Conservation (phyloP, 108 stramenopile genomes). For the Nitzschia sp. region DNA sequence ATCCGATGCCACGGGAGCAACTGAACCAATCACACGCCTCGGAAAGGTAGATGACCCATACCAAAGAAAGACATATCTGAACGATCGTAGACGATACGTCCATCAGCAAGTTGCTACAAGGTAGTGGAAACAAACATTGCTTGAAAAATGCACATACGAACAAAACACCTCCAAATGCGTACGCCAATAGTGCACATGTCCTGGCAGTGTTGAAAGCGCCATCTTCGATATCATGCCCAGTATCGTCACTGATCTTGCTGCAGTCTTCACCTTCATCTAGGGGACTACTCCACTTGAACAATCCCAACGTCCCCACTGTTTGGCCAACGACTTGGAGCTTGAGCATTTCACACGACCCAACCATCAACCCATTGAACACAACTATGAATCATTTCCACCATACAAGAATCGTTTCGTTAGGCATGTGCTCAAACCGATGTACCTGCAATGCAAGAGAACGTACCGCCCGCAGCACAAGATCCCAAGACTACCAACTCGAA, state of each 20-base stretch:
- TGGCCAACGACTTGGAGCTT: not conserved
- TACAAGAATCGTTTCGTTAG: no score
- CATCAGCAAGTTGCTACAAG: constrained; percentile 22
- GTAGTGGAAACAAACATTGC: constrained; percentile 34
- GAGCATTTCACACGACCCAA: constrained; percentile 5
- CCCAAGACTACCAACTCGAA: constrained; percentile 23
- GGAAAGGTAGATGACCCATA: constrained; percentile 10
- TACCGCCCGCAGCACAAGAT: constrained; percentile 13
- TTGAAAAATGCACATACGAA: constrained; percentile 32
- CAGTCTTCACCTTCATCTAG: not conserved
- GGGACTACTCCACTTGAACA: constrained; percentile 7
- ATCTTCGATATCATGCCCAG: constrained; percentile 1
- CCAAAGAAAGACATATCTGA: constrained; percentile 28
- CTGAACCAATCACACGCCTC: constrained; percentile 4
- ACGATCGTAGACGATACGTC: constrained; percentile 12
- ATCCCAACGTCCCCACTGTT: constrained; percentile 3
- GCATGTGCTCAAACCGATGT: no score
- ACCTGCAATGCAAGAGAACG: no score
- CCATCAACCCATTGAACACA: constrained; percentile 6
- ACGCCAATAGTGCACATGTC: constrained; percentile 8
- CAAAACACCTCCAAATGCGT: constrained; percentile 27
- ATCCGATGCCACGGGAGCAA: constrained; percentile 17
- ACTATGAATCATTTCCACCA: not conserved
- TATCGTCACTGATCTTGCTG: not conserved
- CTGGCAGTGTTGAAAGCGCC: constrained; percentile 2